These are phyloP conservation scores for Podaxis mareebaensis DNA, from an alignment of 768 basidiomycete genomes.

Conservation along the genomic window DNA sequence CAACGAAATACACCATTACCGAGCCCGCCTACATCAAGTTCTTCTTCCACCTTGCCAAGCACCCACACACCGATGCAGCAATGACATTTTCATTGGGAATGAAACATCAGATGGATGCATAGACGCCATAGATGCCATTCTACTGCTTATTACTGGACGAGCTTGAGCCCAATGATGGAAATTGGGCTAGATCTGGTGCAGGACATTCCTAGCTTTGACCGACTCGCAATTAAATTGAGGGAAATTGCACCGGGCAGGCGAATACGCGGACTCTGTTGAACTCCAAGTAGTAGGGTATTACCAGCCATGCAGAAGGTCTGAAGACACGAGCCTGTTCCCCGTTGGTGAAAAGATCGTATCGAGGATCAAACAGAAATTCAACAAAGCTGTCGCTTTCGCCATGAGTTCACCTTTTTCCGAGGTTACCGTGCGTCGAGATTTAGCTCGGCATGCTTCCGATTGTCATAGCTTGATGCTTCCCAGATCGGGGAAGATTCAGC, in stretches of 20 bases:
- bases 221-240: background rate
- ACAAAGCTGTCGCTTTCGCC: slow-evolving; percentile 66
- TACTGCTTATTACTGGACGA: slow-evolving; percentile 83
- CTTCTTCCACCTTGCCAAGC: slow-evolving; percentile 75
- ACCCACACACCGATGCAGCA: slow-evolving; percentile 57
- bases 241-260: slow-evolving; percentile 45
- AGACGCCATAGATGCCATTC: slow-evolving; percentile 63
- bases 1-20: slow-evolving; percentile 48
- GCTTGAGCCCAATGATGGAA: slow-evolving; percentile 83
- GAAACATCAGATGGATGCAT: slow-evolving; percentile 35
- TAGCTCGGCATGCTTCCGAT: slow-evolving; percentile 16
- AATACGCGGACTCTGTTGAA: slow-evolving; percentile 53
- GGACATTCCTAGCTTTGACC: slow-evolving; percentile 1
- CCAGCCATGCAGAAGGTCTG: slow-evolving; percentile 66
- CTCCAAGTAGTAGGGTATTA: slow-evolving; percentile 72
- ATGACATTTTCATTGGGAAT: slow-evolving; percentile 75
- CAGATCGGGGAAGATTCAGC: slow-evolving; percentile 50
- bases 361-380: slow-evolving; percentile 54
- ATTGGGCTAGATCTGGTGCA: slow-evolving; percentile 76
- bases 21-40: slow-evolving; percentile 71
- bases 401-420: slow-evolving; percentile 39
- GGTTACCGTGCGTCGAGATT: background rate
- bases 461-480: slow-evolving; percentile 58
- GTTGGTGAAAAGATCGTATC: slow-evolving; percentile 65
- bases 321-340: slow-evolving; percentile 60